phyloP scores from a whole-genome alignment of 495 filamentous ascomycete genomes.

The Coniosporium apollinis region DNA sequence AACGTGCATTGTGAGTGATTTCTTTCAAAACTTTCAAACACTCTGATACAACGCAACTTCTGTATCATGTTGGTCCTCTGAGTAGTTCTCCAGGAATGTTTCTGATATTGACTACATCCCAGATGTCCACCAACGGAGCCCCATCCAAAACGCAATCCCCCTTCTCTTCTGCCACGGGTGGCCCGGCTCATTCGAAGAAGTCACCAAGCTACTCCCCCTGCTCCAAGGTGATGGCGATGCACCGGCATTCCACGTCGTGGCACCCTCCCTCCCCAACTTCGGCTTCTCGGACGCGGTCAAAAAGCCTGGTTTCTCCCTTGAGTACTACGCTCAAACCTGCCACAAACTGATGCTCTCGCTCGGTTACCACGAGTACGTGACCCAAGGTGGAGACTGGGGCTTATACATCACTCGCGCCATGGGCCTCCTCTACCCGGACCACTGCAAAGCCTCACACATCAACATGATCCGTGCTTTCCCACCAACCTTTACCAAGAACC shows the following conservation, averaged over 20 bases:
- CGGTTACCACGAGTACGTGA: constrained; percentile 47
- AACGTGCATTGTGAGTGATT: constrained; percentile 3
- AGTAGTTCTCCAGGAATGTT: too few species aligned
- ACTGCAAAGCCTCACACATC: constrained; percentile 46
- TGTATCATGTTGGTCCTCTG: too few species aligned
- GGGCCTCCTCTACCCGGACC: constrained; percentile 35
- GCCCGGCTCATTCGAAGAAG: constrained; percentile 54
- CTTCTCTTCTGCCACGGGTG: constrained; percentile 20
- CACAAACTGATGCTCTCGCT: constrained; percentile 53
- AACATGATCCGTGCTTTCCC: constrained; percentile 35
- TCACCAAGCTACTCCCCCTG: constrained; percentile 41
- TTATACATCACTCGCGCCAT: constrained; percentile 42
- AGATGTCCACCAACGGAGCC: constrained; percentile 16
- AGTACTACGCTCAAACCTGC: constrained; percentile 43
- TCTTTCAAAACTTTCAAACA: not conserved
- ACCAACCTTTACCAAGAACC: constrained; percentile 23
- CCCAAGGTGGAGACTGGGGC: constrained; percentile 55
- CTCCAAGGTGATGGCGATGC: constrained; percentile 28
- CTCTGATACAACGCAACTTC: not conserved
- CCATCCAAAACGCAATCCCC: constrained; percentile 16
- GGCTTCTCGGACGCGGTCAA: constrained; percentile 43
- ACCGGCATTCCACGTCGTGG: constrained; percentile 51
- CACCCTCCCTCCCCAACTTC: constrained; percentile 55
- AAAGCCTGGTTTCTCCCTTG: constrained; percentile 37
- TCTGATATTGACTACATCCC: constrained; percentile 26